Evolutionary conservation across 345 rosid species (phyloP).

Genomic region (Aethionema arabicum): DNA sequence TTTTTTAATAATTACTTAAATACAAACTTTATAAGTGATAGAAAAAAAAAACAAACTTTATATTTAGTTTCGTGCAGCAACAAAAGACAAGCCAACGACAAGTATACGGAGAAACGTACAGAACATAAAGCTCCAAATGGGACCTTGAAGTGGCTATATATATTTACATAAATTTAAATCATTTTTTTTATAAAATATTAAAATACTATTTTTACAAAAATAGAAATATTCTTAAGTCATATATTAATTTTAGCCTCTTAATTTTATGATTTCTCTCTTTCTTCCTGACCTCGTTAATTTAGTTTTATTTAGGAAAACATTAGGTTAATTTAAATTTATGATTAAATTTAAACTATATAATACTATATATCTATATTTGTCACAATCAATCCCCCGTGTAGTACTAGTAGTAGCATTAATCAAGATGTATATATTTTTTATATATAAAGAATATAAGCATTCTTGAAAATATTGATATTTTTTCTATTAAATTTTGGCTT

Average conservation of each 20-base stretch:
- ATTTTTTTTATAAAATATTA: too few relatives aligned
- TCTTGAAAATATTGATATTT: constrained; percentile 13
- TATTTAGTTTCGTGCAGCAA: constrained; percentile 10
- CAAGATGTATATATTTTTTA: background rate
- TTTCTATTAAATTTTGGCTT: background rate
- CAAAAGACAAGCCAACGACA: constrained; percentile 24
- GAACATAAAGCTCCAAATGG: background rate
- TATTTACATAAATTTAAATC: background rate
- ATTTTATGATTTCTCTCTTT: background rate
- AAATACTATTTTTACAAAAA: background rate
- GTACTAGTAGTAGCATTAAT: background rate
- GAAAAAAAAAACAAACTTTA: too few relatives aligned
- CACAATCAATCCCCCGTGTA: constrained; percentile 16
- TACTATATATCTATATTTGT: background rate
- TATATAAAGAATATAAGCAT: constrained; percentile 9
- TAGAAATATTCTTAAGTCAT: background rate
- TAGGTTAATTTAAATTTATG: too few relatives aligned
- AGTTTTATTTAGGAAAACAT: too few relatives aligned
- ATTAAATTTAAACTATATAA: too few relatives aligned
- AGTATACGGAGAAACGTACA: constrained; percentile 21
- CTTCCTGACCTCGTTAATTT: too few relatives aligned
- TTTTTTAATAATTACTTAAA: constrained; percentile 3
- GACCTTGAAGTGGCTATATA: background rate
- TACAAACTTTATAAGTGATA: background rate
- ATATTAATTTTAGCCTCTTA: constrained; percentile 8